Base-by-base conservation (phyloP, 495 filamentous ascomycete species). In the Chaetomium tenue region DNA sequence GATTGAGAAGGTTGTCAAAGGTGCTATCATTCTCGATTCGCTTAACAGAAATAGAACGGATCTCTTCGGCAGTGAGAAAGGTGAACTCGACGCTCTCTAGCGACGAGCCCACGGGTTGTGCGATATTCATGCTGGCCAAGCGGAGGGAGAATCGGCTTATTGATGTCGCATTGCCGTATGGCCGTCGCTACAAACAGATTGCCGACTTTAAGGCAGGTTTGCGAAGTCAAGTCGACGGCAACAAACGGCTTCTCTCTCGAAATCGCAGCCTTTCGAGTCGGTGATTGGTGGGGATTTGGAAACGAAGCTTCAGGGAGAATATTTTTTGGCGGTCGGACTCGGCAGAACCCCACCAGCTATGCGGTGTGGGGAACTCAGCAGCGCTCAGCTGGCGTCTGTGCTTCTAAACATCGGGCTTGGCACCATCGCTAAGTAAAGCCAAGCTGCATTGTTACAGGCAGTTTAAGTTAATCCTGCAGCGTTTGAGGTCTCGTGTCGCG, bases 71-170 rank as follows among this genome's bases (percentile, higher is more conserved):
- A 58, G 88, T 84, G 68, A 96, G 87, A 73, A 91, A 88, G 39
- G 83, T 87, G 80, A 99, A 99, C 73, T 93, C 89, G 68, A 98
- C 91, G 72, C 89, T 90, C 73, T 86, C 84, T 75, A 99, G 88
- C 74, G 86, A 78, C 68, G 92, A 96, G 71, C 89, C 82, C 65
- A 97, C 87, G 44, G 94, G 92, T 70, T 93, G 91, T 60, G 93
- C 90, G 71, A 93, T 91, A 76, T 93, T 97, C 89, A 92, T 86
- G 67, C 58, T 68, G 61, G 76, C 57, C 50, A 60, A 47, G 9
- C 48, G 1, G 39, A 22, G 2, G 25, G 25, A 16, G n/a, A 40
- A 60, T 22, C 52, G 22, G 47, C 62, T 47, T 59, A 57, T 22
- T 48, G 53, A 47, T 53, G 46, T 37, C 16, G 47, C 55, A 64